Evolutionary conservation across 805 yeast species (phyloP), one percentile per base, ranked within the genome.

Genomic region (Wickerhamomyces bovis): DNA sequence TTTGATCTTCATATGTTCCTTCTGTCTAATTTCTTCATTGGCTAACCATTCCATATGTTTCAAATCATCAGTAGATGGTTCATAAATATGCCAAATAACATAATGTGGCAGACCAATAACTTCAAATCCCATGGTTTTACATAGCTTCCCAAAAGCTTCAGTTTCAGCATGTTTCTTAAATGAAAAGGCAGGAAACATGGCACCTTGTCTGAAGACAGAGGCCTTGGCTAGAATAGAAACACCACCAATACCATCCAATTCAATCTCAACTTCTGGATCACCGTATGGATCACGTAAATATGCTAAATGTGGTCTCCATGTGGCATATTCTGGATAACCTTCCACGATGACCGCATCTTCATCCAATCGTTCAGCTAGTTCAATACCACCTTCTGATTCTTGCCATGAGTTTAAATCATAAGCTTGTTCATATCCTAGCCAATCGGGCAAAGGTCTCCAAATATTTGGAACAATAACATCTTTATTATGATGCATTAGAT

Each of bases 221-320:
- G 97, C 97, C 64, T 85, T 87, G 39, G 95, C 77, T 54, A 92
- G 72, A 53, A 94, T 89, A 1, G 97, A 88, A 39, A 92, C 99
- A 54, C 98, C 99, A 22, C 99, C 99, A 56, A 92, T 89, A 44
- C 99, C 99, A 66, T 92, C 98, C 52, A 92, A 72, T 47, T 84
- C 90, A 85, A 92, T 84, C 62, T 89, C 96, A 39, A 84, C 92
- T 61, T 87, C 92, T 6, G 95, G 92, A 66, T 89, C 95, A 21
- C 98, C 99, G 59, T 86, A 83, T 2, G 97, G 96, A 60, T 90
- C 97, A 56, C 98, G 75, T 63, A 92, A 75, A 62, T 94, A 92
- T 0, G 98, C 98, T 54, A 92, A 73, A 68, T 92, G 98, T 2
- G 97, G 95, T 67, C 99, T 77, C 97, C 98, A 92, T 2, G 99